These are phyloP conservation scores for Pseudogymnoascus sp. DNA, from an alignment of 2,329 filamentous ascomycete species.

Conservation along the genomic window DNA sequence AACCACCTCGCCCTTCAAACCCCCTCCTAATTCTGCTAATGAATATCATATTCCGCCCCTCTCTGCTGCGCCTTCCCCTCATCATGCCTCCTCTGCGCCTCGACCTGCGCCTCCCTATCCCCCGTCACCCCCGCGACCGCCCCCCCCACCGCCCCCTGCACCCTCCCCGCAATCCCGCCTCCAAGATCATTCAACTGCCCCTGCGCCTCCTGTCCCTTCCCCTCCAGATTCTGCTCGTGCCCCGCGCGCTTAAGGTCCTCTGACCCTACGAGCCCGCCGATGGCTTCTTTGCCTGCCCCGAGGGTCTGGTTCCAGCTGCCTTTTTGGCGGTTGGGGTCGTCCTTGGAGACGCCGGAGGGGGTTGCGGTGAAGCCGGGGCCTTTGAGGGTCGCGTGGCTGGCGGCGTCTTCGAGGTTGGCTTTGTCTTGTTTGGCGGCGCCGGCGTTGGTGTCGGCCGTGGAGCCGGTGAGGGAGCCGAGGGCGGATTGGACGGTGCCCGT, in stretches of 20 bases:
- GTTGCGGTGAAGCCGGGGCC: constrained; percentile 64
- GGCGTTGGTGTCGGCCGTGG: constrained; percentile 41
- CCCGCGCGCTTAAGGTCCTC: constrained; percentile 68
- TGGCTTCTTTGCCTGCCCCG: constrained; percentile 73
- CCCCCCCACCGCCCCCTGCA: constrained; percentile 61
- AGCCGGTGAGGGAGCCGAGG: constrained; percentile 66
- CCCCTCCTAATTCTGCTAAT: constrained; percentile 41
- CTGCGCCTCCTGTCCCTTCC: constrained; percentile 72
- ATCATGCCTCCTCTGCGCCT: constrained; percentile 62
- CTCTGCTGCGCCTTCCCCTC: constrained; percentile 76
- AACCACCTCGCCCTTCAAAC: too few species aligned
- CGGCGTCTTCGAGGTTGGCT: constrained; percentile 58
- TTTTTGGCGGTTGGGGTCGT: constrained; percentile 60
- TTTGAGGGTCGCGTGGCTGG: constrained; percentile 67
- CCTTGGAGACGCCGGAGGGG: constrained; percentile 58
- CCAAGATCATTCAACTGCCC: constrained; percentile 72
- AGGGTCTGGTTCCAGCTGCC: constrained; percentile 83
- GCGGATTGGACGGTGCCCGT: constrained; percentile 63
- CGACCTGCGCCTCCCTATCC: constrained; percentile 53
- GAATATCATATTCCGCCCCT: constrained; percentile 70
- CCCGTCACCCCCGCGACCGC: constrained; percentile 66
- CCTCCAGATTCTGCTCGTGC: constrained; percentile 67
- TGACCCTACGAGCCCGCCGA: constrained; percentile 67
- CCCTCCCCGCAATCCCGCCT: constrained; percentile 56
- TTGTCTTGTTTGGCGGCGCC: constrained; percentile 48